Conservation (phyloP, 176 grass and related monocot genomes). For the Musa troglodytarum region DNA sequence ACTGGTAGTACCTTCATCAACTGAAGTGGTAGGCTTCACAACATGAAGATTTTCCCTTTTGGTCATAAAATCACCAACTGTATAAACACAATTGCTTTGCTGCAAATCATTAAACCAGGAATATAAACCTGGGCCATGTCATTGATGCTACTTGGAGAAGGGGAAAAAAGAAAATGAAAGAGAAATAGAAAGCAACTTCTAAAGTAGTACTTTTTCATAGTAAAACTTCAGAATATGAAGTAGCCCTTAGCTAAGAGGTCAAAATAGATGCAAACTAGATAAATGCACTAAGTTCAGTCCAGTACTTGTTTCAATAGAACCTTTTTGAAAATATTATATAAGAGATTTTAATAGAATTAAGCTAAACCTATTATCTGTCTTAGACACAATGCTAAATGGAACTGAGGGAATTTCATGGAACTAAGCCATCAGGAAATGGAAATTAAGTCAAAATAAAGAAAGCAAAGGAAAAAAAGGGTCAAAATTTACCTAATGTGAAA, state of each 20-base stretch:
- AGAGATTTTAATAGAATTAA: not conserved
- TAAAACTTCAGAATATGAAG: not conserved
- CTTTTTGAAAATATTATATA: not conserved
- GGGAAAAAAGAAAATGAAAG: not conserved
- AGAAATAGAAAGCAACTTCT: no score
- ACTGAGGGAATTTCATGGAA: no score
- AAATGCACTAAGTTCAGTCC: not conserved
- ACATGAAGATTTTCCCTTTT: constrained; percentile 45
- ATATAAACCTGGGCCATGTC: not conserved
- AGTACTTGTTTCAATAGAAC: not conserved
- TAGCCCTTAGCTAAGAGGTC: not conserved
- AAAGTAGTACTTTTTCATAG: no score
- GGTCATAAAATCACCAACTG: constrained; percentile 88
- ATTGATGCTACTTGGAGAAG: not conserved
- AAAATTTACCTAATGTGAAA: no score
- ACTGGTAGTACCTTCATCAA: constrained; percentile 56
- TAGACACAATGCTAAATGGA: not conserved
- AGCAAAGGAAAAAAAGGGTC: no score
- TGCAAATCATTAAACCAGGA: constrained; percentile 18
- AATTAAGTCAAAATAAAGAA: not conserved
- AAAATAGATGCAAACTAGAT: not conserved
- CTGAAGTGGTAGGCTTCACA: constrained; percentile 43
- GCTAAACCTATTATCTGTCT: not conserved
- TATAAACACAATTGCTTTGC: constrained; percentile 55
- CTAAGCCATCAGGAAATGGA: not conserved